These are phyloP conservation scores for Basipetospora chlamydospora DNA, from an alignment of 2,329 filamentous ascomycete species.

Conservation along the genomic window DNA sequence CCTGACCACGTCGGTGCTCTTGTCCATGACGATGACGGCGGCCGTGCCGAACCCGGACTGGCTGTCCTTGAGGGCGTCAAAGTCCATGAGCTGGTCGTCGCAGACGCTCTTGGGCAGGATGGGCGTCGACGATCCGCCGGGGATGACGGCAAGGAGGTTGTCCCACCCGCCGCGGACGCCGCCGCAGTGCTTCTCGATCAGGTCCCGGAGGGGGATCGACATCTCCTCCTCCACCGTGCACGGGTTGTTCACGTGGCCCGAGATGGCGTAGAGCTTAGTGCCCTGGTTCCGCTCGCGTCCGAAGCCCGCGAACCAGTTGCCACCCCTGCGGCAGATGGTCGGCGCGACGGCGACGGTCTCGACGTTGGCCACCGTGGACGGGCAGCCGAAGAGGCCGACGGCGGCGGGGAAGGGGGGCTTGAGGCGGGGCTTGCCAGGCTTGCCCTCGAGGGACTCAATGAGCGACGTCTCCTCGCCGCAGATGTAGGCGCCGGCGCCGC, in stretches of 20 bases:
- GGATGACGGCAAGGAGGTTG: slow-evolving; percentile 88
- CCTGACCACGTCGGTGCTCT: slow-evolving; percentile 89
- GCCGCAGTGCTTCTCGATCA: slow-evolving; percentile 97
- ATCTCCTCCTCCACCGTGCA: slow-evolving; percentile 98
- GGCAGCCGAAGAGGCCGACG: slow-evolving; percentile 94
- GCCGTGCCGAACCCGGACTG: slow-evolving; percentile 95
- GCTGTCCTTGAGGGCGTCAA: slow-evolving; percentile 93
- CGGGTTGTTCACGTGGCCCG: slow-evolving; percentile 96
- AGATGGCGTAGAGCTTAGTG: slow-evolving; percentile 97
- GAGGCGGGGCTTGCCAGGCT: slow-evolving; percentile 93
- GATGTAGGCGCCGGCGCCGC: slow-evolving; percentile 92
- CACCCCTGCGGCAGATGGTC: slow-evolving; percentile 87
- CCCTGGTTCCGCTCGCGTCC: slow-evolving; percentile 92
- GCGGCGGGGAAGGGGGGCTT: slow-evolving; percentile 98
- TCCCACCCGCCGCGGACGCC: slow-evolving; percentile 96
- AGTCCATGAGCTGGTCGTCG: slow-evolving; percentile 97
- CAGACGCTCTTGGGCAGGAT: slow-evolving; percentile 83
- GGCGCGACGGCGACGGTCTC: slow-evolving; percentile 93
- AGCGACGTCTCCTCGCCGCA: slow-evolving; percentile 97
- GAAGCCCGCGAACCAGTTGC: slow-evolving; percentile 83
- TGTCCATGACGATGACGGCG: slow-evolving; percentile 98
- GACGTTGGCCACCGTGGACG: slow-evolving; percentile 94
- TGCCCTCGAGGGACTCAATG: slow-evolving; percentile 96
- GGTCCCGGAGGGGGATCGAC: slow-evolving; percentile 88
- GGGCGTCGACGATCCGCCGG: slow-evolving; percentile 90